phyloP scores from a whole-genome alignment of 148 eudicot genomes.

The Silene uniflora region DNA sequence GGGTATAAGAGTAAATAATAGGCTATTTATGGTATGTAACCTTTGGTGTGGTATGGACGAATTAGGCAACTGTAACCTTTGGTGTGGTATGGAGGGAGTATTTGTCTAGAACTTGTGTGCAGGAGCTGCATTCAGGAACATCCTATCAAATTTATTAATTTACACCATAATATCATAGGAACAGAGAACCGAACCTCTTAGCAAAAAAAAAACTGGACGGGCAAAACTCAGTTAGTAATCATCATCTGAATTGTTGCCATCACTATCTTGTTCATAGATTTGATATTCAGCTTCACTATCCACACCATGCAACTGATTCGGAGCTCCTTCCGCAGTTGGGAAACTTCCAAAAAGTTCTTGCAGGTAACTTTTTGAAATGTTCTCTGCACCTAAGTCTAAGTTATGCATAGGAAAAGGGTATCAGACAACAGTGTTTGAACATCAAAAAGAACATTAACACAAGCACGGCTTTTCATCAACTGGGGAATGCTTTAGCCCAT shows the following conservation, averaged over 20 bases:
- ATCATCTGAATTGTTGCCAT: slow-evolving; percentile 56
- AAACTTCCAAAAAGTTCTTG: slow-evolving; percentile 89
- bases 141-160: no score
- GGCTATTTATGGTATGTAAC: no score
- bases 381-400: slow-evolving; percentile 51
- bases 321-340: slow-evolving; percentile 41
- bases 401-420: slow-evolving; percentile 39
- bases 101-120: not conserved
- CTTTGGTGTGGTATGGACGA: no score
- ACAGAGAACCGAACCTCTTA: not conserved
- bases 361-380: slow-evolving; percentile 63
- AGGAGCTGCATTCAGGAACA: not conserved
- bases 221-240: slow-evolving; percentile 28
- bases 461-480: no score
- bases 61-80: no score
- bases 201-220: slow-evolving; percentile 3
- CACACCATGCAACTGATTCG: slow-evolving; percentile 30
- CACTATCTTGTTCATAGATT: slow-evolving; percentile 74
- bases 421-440: not conserved
- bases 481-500: no score
- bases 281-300: slow-evolving; percentile 68
- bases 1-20: no score
- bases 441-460: not conserved
- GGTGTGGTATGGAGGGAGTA: no score
- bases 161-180: not conserved